Percentiles rank a stretch among this genome's conserved stretches.
phyloP scores from a whole-genome alignment of 352 stramenopile species.

The Phytophthora brassicae region DNA sequence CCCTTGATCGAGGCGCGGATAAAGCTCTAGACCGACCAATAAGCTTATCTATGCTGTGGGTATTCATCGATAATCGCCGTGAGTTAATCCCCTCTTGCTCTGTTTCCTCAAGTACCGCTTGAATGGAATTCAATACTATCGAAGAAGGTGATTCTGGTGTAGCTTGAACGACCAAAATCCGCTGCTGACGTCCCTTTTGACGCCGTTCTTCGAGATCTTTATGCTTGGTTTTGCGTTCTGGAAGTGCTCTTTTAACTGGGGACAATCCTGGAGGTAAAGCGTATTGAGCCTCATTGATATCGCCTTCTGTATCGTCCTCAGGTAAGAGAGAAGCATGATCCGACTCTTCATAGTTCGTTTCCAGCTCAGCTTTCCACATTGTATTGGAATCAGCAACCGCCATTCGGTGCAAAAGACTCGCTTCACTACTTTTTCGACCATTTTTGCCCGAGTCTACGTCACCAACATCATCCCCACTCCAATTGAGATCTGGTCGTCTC shows the following conservation, averaged over 20 bases:
- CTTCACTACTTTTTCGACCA: constrained; percentile 57
- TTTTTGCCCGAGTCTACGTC: constrained; percentile 25
- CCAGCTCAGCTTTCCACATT: constrained; percentile 54
- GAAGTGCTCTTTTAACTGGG: constrained; percentile 34
- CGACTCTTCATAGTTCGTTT: constrained; percentile 51
- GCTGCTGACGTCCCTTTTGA: constrained; percentile 56
- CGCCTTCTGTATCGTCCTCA: not conserved
- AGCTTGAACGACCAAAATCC: constrained; percentile 30
- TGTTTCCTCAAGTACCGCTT: constrained; percentile 17
- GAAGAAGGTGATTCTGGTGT: constrained; percentile 18
- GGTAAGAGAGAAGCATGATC: constrained; percentile 2
- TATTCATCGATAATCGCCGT: constrained; percentile 13
- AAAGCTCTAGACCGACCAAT: constrained; percentile 13
- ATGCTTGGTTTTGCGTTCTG: constrained; percentile 68
- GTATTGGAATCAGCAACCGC: constrained; percentile 46
- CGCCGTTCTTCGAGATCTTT: constrained; percentile 59
- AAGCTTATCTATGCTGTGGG: constrained; percentile 5
- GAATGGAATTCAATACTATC: not conserved
- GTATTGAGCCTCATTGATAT: constrained; percentile 1
- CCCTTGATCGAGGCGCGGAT: constrained; percentile 30
- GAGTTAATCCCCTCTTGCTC: constrained; percentile 14
- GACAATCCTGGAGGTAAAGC: constrained; percentile 11
- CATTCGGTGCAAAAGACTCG: constrained; percentile 56
- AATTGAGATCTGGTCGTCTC: constrained; percentile 1
- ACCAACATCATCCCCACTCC: constrained; percentile 5